Percentiles rank a stretch among this genome's conserved stretches.
Conservation (phyloP, 768 basidiomycete species). For the Amanita rubescens region DNA sequence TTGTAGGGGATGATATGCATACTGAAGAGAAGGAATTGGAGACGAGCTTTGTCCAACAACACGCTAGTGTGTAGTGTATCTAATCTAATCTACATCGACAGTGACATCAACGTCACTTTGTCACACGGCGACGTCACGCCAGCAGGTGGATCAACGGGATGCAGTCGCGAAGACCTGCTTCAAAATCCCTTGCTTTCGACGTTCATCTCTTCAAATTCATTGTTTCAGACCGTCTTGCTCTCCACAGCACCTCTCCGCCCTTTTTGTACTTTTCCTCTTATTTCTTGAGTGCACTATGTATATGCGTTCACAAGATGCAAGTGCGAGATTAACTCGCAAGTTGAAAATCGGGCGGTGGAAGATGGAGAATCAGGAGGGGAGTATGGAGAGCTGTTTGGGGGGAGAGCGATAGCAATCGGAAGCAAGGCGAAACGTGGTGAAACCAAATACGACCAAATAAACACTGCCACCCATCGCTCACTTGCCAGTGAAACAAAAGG, state of each 20-base stretch:
- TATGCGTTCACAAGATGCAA: not conserved
- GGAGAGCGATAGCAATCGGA: slow-evolving; percentile 1
- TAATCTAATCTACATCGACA: too few relatives aligned
- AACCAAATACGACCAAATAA: slow-evolving; percentile 7
- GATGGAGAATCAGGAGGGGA: not conserved
- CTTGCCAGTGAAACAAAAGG: slow-evolving; percentile 8
- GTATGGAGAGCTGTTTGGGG: slow-evolving; percentile 2
- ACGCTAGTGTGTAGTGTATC: not conserved
- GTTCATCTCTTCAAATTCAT: not conserved
- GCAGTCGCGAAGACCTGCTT: not conserved
- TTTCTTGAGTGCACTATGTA: not conserved
- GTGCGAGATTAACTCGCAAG: not conserved
- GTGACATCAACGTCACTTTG: not conserved
- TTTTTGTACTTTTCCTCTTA: slow-evolving; percentile 1
- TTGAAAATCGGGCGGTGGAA: not conserved
- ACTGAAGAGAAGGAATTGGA: not conserved
- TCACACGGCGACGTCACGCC: not conserved
- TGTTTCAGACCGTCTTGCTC: not conserved
- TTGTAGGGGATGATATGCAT: not conserved
- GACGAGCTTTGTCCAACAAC: not conserved
- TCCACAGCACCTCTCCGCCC: not conserved
- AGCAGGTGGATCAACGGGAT: not conserved
- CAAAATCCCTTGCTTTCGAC: slow-evolving; percentile 5
- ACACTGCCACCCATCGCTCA: slow-evolving; percentile 9
- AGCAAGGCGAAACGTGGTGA: slow-evolving; percentile 1